Evolutionary conservation across 2,329 filamentous ascomycete genomes (phyloP).

Genomic region (Microdochium trichocladiopsis): DNA sequence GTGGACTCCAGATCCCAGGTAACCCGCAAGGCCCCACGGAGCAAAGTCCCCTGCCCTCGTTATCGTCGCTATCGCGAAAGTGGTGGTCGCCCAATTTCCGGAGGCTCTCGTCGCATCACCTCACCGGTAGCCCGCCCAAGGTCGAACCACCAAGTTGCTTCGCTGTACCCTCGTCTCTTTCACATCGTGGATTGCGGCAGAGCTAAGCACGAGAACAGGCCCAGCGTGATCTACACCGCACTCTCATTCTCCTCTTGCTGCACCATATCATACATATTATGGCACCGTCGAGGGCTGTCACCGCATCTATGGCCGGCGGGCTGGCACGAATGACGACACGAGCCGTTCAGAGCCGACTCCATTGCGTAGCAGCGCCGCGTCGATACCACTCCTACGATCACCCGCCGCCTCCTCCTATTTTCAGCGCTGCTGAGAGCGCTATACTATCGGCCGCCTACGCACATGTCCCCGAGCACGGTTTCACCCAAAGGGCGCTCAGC

Average conservation of each 20-base stretch:
- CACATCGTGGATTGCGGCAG: too few relatives aligned
- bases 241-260: neutral
- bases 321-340: neutral
- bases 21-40: too few relatives aligned
- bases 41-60: too few relatives aligned
- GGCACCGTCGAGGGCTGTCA: neutral
- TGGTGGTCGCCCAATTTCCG: too few relatives aligned
- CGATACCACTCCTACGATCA: conserved; percentile 74
- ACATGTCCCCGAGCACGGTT: conserved; percentile 77
- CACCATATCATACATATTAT: neutral
- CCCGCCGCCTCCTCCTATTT: conserved; percentile 49
- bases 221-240: too few relatives aligned
- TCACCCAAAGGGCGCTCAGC: conserved; percentile 65
- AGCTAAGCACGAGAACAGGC: too few relatives aligned
- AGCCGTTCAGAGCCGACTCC: neutral
- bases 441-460: conserved; percentile 77
- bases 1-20: too few relatives aligned
- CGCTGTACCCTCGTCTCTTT: too few relatives aligned
- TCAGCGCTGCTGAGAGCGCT: conserved; percentile 60
- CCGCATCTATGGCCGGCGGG: conserved; percentile 1
- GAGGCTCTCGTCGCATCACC: too few relatives aligned
- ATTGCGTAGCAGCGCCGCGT: neutral
- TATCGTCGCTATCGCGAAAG: too few relatives aligned
- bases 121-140: too few relatives aligned
- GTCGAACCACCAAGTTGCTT: too few relatives aligned